Conservation (phyloP, 1,139 yeast genomes). For the Keqinozyma sinolaborantium region DNA sequence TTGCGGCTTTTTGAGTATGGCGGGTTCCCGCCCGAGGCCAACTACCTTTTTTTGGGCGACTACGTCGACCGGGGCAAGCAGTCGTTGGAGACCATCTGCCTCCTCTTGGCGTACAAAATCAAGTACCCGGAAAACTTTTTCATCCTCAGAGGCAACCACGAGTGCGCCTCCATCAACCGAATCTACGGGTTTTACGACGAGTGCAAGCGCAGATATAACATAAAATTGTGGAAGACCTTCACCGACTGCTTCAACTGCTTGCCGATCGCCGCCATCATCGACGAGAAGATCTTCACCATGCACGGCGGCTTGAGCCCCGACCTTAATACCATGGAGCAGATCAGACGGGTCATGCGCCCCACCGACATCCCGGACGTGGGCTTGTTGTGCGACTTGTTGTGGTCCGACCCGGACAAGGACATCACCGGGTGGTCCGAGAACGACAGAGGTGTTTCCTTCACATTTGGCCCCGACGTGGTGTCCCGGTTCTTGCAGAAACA, state of each 20-base stretch:
- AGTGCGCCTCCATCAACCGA: conserved; percentile 95
- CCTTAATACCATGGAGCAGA: conserved; percentile 95
- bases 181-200: conserved; percentile 97
- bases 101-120: conserved; percentile 89
- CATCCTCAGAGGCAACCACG: conserved; percentile 93
- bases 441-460: conserved; percentile 96
- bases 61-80: conserved; percentile 98
- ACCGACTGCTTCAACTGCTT: conserved; percentile 97
- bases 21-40: conserved; percentile 99
- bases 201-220: conserved; percentile 95
- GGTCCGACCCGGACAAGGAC: conserved; percentile 99
- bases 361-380: conserved; percentile 98
- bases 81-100: conserved; percentile 89
- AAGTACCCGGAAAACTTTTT: conserved; percentile 97
- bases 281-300: conserved; percentile 96
- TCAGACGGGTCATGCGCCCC: conserved; percentile 97
- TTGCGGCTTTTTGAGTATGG: conserved; percentile 95
- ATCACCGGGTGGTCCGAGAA: conserved; percentile 98
- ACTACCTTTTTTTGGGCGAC: conserved; percentile 91
- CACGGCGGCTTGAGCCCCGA: conserved; percentile 98
- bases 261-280: conserved; percentile 97
- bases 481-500: conserved; percentile 91
- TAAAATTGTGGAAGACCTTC: conserved; percentile 96
- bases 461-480: conserved; percentile 97
- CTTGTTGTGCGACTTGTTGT: conserved; percentile 86